Percentiles rank a stretch among this genome's conserved stretches.
Evolutionary conservation across 2,329 filamentous ascomycete species (phyloP).

Genomic region (Stagonosporopsis chrysanthemi): DNA sequence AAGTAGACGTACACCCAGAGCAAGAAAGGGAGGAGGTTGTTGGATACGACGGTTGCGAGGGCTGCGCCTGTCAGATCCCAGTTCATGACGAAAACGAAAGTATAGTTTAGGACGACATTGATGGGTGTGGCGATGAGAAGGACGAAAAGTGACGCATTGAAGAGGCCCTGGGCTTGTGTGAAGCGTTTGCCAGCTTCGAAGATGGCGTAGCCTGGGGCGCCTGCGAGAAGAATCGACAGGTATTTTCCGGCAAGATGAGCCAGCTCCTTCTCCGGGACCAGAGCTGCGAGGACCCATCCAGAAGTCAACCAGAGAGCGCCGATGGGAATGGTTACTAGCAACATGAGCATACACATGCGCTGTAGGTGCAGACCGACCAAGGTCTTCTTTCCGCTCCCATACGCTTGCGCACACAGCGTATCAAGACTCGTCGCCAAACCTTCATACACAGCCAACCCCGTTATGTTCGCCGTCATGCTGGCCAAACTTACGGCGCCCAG

Average conservation of each 20-base stretch:
- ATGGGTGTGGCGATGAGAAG: constrained; percentile 58
- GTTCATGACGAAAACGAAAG: constrained; percentile 52
- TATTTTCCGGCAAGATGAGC: constrained; percentile 60
- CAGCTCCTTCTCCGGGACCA: constrained; percentile 58
- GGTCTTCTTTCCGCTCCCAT: constrained; percentile 57
- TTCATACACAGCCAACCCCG: constrained; percentile 60
- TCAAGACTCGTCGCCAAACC: constrained; percentile 61
- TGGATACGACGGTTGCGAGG: constrained; percentile 58
- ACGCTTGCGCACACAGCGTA: constrained; percentile 61
- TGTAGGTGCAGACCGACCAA: constrained; percentile 63
- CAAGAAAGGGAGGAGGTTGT: constrained; percentile 58
- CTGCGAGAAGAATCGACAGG: constrained; percentile 57
- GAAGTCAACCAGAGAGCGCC: constrained; percentile 59
- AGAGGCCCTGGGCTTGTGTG: constrained; percentile 63
- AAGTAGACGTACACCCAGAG: constrained; percentile 58
- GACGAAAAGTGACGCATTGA: constrained; percentile 58
- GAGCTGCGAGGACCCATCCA: constrained; percentile 54
- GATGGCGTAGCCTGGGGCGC: constrained; percentile 61
- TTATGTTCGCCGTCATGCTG: constrained; percentile 63
- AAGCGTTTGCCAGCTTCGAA: constrained; percentile 65
- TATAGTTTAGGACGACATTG: constrained; percentile 60
- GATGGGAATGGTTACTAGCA: constrained; percentile 58
- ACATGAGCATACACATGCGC: constrained; percentile 61
- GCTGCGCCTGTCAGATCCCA: constrained; percentile 62
- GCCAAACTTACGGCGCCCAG: constrained; percentile 62